These are phyloP conservation scores for Paralagenidium karlingii DNA, from an alignment of 352 stramenopile species.

Conservation along the genomic window DNA sequence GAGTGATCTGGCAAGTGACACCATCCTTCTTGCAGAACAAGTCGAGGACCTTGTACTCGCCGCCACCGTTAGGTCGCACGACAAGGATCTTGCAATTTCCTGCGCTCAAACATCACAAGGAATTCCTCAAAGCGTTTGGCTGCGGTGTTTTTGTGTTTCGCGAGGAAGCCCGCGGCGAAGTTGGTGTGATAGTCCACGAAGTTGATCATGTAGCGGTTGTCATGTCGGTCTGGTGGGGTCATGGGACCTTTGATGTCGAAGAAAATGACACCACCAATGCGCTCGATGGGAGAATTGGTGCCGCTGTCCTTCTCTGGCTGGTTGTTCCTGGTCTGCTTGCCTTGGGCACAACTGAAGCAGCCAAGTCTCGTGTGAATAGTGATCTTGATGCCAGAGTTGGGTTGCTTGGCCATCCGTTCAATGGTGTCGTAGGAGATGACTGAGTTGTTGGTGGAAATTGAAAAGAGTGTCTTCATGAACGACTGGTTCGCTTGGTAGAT, in stretches of 20 bases:
- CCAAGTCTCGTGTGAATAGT: background rate
- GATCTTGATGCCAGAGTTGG: background rate
- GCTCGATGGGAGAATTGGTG: background rate
- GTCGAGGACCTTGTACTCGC: background rate
- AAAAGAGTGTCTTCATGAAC: background rate
- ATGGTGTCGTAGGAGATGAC: constrained; percentile 1
- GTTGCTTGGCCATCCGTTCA: background rate
- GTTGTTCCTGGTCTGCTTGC: constrained; percentile 3
- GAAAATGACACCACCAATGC: background rate
- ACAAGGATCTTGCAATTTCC: background rate
- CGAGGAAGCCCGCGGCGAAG: background rate
- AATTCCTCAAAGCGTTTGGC: background rate
- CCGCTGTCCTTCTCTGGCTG: background rate
- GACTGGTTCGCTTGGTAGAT: background rate
- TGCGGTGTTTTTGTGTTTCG: background rate
- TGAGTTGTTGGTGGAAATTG: background rate
- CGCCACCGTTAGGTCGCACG: background rate
- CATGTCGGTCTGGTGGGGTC: background rate
- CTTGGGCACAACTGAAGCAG: background rate
- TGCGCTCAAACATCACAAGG: background rate
- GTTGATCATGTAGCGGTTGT: background rate
- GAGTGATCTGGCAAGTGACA: background rate
- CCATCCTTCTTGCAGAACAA: background rate
- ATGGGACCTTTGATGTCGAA: background rate
- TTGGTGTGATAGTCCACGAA: background rate